Conservation (phyloP, 108 stramenopile genomes). For the Cyclotella kingstonii region DNA sequence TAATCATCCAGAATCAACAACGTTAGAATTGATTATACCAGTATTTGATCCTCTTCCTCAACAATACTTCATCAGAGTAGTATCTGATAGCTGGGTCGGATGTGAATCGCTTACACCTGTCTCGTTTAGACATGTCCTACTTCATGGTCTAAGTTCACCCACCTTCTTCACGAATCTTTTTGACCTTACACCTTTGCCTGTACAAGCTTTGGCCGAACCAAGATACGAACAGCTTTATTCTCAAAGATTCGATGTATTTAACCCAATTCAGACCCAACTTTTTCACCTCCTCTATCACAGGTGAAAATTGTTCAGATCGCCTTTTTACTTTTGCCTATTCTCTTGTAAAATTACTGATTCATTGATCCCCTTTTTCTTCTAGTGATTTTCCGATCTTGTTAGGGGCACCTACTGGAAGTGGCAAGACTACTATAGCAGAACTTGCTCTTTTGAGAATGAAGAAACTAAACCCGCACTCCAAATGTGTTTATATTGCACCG, state of each 20-base stretch:
- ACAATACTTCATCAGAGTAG: slow-evolving; percentile 87
- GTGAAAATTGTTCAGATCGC: not conserved
- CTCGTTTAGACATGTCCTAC: slow-evolving; percentile 73
- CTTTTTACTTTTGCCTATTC: not conserved
- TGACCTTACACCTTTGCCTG: slow-evolving; percentile 91
- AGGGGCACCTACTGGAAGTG: slow-evolving; percentile 91
- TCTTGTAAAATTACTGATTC: slow-evolving; percentile 14
- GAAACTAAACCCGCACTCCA: slow-evolving; percentile 53
- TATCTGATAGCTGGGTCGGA: slow-evolving; percentile 95
- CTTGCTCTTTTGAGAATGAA: slow-evolving; percentile 90
- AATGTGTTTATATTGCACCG: slow-evolving; percentile 98
- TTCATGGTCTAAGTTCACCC: slow-evolving; percentile 69
- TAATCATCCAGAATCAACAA: slow-evolving; percentile 64
- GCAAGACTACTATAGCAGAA: slow-evolving; percentile 91
- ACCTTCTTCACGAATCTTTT: slow-evolving; percentile 82
- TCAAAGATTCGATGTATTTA: slow-evolving; percentile 89
- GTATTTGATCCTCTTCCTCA: slow-evolving; percentile 85
- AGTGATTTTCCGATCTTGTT: slow-evolving; percentile 92
- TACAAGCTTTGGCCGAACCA: slow-evolving; percentile 77
- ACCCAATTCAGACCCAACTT: slow-evolving; percentile 91
- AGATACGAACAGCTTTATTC: slow-evolving; percentile 85
- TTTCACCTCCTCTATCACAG: slow-evolving; percentile 86
- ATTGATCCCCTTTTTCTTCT: slow-evolving; percentile 70
- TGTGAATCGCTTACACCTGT: slow-evolving; percentile 84
- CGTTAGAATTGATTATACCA: slow-evolving; percentile 89